Evolutionary conservation across 441 rosid genomes (phyloP).

Genomic region (Erodium texanum): DNA sequence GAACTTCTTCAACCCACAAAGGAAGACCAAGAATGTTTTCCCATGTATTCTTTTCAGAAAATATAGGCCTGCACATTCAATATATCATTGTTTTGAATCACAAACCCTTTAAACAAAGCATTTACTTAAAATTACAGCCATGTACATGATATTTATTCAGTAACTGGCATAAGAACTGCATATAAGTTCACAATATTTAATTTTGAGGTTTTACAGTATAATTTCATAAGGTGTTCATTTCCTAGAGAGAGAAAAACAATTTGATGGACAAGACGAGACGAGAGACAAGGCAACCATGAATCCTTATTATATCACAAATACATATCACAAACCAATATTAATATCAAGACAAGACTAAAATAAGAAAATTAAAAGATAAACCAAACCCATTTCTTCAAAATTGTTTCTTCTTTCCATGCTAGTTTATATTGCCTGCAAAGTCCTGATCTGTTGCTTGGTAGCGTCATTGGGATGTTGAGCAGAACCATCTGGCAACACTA

Average conservation of each 20-base stretch:
- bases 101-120: not conserved
- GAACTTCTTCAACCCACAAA: not conserved
- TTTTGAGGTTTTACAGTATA: slow-evolving; percentile 43
- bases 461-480: slow-evolving; percentile 48
- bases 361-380: slow-evolving; percentile 31
- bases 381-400: slow-evolving; percentile 48
- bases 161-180: slow-evolving; percentile 30
- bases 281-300: slow-evolving; percentile 20
- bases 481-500: slow-evolving; percentile 50
- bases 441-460: slow-evolving; percentile 58
- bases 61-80: too few species aligned
- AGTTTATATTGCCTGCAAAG: slow-evolving; percentile 47
- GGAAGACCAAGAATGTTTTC: not conserved
- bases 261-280: slow-evolving; percentile 19
- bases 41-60: not conserved
- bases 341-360: slow-evolving; percentile 10
- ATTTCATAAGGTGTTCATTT: slow-evolving; percentile 25
- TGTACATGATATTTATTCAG: slow-evolving; percentile 21
- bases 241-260: slow-evolving; percentile 26
- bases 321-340: slow-evolving; percentile 19
- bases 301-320: slow-evolving; percentile 43
- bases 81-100: too few species aligned
- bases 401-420: slow-evolving; percentile 15
- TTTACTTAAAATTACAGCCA: slow-evolving; percentile 10
- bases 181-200: slow-evolving; percentile 20